Base-by-base conservation (phyloP, 805 yeast species). In the Candida piceae region DNA sequence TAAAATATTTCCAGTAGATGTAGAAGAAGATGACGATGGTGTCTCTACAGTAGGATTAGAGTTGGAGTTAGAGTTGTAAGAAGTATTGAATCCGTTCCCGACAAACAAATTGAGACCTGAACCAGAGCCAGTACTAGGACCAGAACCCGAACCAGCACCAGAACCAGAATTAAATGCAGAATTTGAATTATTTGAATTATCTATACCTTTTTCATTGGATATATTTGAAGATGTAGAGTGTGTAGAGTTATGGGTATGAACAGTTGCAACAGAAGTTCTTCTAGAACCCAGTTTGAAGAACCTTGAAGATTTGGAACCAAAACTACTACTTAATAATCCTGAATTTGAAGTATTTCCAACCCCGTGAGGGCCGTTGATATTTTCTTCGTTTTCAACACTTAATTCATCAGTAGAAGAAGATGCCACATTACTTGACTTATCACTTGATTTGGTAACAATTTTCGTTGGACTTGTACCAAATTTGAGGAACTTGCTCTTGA, bases 401-500 rank as follows among this genome's bases (percentile, higher is more conserved):
- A 36, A 29, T 13, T 42, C 52, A 24, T 42, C 48, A 9, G 25
- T 17, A 8, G 41, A 35, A 1, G 48, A 39, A 10, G 40, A 29
- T 1, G 35, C 21, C 7, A 32, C 38, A 18, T 28, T 36, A 5
- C 33, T 32, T 1, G 55, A 49, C 20, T 42, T 48, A 21, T 49
- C 55, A 28, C 50, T 50, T 16, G 34, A 40, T 38, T 53, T 54
- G 1, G 56, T 50, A 4, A 33, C 31, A 2, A 46, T 40, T 32
- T 59, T 60, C 4, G 60, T 57, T 4, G 66, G 66, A 25, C 58
- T 53, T 2, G 54, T 39, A 8, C 70, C 69, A 46, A 66, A 61
- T 29, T 60, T 52, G 44, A 63, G 62, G 16, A 66, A 47, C 29
- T 53, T 57, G 35, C 53, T 56, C 31, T 59, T 60, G 48, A 66